Conservation (phyloP, 192 early-diverging fungal species). For the Podila minutissima region DNA sequence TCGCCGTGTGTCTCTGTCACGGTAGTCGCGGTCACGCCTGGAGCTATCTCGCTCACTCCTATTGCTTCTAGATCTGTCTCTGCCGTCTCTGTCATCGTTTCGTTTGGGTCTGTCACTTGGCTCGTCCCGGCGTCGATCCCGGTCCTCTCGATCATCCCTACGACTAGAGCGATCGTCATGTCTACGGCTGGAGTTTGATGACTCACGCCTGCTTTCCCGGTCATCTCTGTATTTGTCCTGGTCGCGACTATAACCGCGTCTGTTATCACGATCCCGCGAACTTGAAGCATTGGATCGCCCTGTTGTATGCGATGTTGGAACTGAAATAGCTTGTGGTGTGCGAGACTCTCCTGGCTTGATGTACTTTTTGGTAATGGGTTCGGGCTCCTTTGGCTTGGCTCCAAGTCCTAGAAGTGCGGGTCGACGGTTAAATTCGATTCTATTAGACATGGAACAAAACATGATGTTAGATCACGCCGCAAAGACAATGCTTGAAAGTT, state of each 20-base stretch:
- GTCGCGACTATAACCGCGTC: neutral
- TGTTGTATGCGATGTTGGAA: slow-evolving; percentile 19
- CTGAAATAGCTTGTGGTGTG: slow-evolving; percentile 34
- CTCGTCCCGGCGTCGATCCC: neutral
- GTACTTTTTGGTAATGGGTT: slow-evolving; percentile 54
- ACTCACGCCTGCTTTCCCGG: slow-evolving; percentile 7
- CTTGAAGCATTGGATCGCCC: slow-evolving; percentile 5
- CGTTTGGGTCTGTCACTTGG: slow-evolving; percentile 1
- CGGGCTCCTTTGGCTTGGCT: slow-evolving; percentile 70
- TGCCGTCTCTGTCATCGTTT: slow-evolving; percentile 3
- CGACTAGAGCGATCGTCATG: neutral
- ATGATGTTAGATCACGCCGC: neutral
- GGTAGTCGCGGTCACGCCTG: neutral
- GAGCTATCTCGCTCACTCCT: neutral
- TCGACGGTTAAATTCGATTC: slow-evolving; percentile 61
- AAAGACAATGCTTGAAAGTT: neutral
- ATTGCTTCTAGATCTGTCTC: neutral
- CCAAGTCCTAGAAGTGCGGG: slow-evolving; percentile 86
- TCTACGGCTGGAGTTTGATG: slow-evolving; percentile 2
- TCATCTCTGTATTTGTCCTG: neutral
- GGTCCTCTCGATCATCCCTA: neutral
- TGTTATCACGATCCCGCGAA: neutral
- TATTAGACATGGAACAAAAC: neutral
- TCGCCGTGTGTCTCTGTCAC: neutral
- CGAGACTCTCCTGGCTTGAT: slow-evolving; percentile 50